These are phyloP conservation scores for Apiospora phragmitis DNA, from an alignment of 2,329 filamentous ascomycete genomes.

Conservation along the genomic window DNA sequence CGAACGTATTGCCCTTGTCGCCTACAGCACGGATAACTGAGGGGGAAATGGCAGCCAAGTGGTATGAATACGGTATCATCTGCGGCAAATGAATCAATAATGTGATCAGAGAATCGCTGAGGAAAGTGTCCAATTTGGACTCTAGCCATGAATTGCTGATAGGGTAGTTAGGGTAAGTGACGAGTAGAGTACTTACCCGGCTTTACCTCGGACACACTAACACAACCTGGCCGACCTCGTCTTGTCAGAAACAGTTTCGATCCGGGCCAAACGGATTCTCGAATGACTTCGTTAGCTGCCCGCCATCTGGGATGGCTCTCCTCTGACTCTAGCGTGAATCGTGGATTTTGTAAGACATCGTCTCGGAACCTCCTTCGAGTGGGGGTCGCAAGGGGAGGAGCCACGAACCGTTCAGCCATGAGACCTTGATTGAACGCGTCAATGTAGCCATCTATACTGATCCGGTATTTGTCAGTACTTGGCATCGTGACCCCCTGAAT, in stretches of 20 bases:
- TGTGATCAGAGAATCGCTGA: too few species aligned
- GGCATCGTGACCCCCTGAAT: neutral
- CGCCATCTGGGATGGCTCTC: neutral
- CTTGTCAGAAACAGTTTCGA: neutral
- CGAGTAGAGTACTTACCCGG: neutral
- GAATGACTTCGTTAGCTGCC: neutral
- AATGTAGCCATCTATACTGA: neutral
- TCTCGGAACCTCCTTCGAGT: neutral
- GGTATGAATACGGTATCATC: neutral
- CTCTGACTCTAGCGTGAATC: neutral
- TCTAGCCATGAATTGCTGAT: too few species aligned
- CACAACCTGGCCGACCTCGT: neutral
- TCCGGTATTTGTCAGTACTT: too few species aligned
- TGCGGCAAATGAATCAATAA: neutral
- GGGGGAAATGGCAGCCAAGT: neutral
- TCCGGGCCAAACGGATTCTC: rapidly evolving
- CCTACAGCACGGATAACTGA: neutral
- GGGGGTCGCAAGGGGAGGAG: neutral
- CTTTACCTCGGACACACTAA: neutral
- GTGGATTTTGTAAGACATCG: neutral
- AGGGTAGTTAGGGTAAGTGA: too few species aligned
- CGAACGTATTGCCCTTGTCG: neutral
- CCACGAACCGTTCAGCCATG: neutral
- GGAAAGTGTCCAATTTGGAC: too few species aligned
- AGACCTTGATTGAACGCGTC: neutral